Evolutionary conservation across 768 basidiomycete species (phyloP), one percentile per base, ranked within the genome.

Genomic region (Panaeolus cyanescens): DNA sequence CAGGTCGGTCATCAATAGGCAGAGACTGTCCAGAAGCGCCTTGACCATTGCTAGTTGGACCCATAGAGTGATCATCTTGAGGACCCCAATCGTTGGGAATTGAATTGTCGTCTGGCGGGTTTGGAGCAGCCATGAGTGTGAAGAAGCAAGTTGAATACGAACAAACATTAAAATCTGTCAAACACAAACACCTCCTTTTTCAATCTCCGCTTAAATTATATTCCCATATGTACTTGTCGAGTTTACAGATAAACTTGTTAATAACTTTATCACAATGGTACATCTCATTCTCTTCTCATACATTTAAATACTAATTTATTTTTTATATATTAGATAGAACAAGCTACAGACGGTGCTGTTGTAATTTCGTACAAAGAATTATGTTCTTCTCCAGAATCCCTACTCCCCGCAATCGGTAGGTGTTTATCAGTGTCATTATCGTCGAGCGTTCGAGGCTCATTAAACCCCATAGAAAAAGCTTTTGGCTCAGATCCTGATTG

Each of bases 401-500:
- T 75, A 22, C 58, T 70, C 3, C 54, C 70, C 53, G 83, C 88
- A 19, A 93, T 96, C 61, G 87, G 91, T 87, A 62, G 60, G 77
- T 59, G 20, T 34, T 61, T 37, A 42, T 61, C 20, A 13, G 19
- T 53, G 28, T 5, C 45, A 28, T 42, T 56, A 61, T 59, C 32
- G 17, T 28, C 32, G 7, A 53, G 56, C 54, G 39, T 19, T 53
- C 39, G 30, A 56, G 60, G 45, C 45, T 50, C 13, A 50, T n/a
- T 50, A 22, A 13, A 50, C 17, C 25, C 22, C 50, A 7, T 65
- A 92, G 91, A 89, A 67, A 81, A 85, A 65, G 95, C 92, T 3
- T 96, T 96, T 68, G 95, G 94, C 20, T 92, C 92, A 10, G 79
- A 85, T 61, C 83, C 90, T 7, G 77, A 86, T 55, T 88, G 87